These are phyloP conservation scores for Helotiales sp. DNA, from an alignment of 2,329 filamentous ascomycete species.

Conservation along the genomic window DNA sequence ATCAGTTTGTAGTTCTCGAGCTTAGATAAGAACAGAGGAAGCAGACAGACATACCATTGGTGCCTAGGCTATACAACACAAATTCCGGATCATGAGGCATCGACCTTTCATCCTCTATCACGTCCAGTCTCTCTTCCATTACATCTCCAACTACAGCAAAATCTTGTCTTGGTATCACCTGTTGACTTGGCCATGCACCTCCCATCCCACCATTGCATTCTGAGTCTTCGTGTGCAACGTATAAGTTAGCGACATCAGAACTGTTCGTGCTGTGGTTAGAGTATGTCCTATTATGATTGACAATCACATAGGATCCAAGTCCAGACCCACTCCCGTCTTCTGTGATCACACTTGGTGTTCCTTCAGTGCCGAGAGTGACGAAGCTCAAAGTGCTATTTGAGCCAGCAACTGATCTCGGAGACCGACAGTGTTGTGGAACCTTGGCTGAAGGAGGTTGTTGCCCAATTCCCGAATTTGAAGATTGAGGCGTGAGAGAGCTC, in stretches of 20 bases:
- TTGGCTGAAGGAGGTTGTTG: neutral
- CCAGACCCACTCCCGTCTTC: constrained; percentile 5
- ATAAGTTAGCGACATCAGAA: neutral
- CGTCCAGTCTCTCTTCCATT: neutral
- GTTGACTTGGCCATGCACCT: neutral
- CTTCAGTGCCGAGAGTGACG: neutral
- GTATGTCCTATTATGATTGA: constrained; percentile 7
- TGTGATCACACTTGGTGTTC: constrained; percentile 3
- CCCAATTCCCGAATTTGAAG: no score
- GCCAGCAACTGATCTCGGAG: neutral
- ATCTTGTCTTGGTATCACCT: neutral
- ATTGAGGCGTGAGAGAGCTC: neutral
- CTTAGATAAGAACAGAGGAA: neutral
- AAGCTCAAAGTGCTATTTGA: neutral
- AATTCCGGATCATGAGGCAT: constrained; percentile 2
- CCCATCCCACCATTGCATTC: neutral
- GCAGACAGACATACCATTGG: constrained; percentile 2
- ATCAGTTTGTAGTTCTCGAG: neutral
- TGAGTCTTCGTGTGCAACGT: neutral
- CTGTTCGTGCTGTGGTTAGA: constrained; percentile 2
- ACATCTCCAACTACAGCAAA: neutral
- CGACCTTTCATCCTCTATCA: neutral
- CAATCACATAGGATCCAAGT: neutral
- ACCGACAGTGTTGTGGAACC: neutral
- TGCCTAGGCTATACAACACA: constrained; percentile 2